Base-by-base conservation (phyloP, 163 green algal genomes). In the Scenedesmus sp. region DNA sequence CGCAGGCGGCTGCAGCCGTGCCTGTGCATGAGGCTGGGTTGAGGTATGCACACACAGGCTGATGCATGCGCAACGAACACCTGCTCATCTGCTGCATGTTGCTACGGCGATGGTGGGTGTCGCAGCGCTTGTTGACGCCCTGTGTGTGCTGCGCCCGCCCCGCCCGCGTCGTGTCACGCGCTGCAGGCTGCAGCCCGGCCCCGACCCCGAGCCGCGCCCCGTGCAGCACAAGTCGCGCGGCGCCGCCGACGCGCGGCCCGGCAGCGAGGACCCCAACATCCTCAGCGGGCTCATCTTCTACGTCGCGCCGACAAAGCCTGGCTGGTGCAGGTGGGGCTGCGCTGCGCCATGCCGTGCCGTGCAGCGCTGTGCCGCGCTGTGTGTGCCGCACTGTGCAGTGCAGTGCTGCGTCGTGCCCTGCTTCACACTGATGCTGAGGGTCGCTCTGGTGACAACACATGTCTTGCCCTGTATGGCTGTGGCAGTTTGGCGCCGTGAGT, bases 281-380 rank as follows among this genome's bases (percentile, higher is more conserved):
- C 83, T 89, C 33, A 78, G 51, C 68, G 85, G 70, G 46, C 70
- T 90, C 42, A 81, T 90, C 42, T 90, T 90, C 70, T 90, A 85
- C 43, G n/a, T 85, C 0, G 49, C 59, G 10, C 85, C 85, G 44
- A 90, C 70, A 40, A 83, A 90, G 70, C 85, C 85, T 49, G 85
- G 85, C 70, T 80, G 70, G 70, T 43, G 33, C 70, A 80, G 70
- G 33, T 44, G 70, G 2, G 12, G 59, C 59, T 33, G 59, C 2
- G 3, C 56, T 72, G 59, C 22, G 59, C 59, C 33, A 22, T 35
- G 59, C 3, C 15, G 6, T 72, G 59, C 13, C 18, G 56, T 68
- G 59, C 59, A 35, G 59, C 33, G 59, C 15, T 22, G 56, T 24
- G 18, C 56, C 18, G 56, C 26, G 56, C 56, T 68, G 59, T 72